A percentile compares a stretch with the other conserved stretches of the same genome.
These are phyloP conservation scores for Brettanomyces custersianus DNA, from an alignment of 805 yeast species.

Conservation along the genomic window DNA sequence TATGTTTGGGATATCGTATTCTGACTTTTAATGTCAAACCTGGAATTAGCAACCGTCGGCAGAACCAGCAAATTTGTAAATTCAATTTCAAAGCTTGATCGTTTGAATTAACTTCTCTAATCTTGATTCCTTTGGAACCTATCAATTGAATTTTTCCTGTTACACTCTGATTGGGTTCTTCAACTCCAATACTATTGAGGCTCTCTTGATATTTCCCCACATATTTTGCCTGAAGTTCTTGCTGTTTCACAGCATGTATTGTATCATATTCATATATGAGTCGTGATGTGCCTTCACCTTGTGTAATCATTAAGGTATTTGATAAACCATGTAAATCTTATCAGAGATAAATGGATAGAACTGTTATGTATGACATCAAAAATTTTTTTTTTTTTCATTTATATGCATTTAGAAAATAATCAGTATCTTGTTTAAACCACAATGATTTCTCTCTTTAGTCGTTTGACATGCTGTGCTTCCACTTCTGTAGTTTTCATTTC, in stretches of 20 bases:
- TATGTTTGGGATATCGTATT: constrained; percentile 1
- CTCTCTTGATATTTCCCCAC: constrained; percentile 8
- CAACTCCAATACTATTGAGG: constrained; percentile 7
- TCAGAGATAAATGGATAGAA: too few relatives aligned
- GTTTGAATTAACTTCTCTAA: neutral
- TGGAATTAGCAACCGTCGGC: constrained; percentile 7
- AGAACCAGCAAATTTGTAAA: constrained; percentile 5
- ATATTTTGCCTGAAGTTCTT: constrained; percentile 11
- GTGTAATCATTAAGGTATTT: too few relatives aligned
- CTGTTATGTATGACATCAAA: too few relatives aligned
- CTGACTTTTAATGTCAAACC: constrained; percentile 9
- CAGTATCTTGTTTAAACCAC: too few relatives aligned
- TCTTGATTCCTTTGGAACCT: neutral
- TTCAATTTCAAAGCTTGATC: constrained; percentile 1
- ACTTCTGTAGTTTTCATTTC: too few relatives aligned
- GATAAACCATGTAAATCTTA: too few relatives aligned
- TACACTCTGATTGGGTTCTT: constrained; percentile 10
- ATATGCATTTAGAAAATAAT: neutral
- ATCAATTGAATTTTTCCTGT: neutral
- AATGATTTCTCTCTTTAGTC: neutral
- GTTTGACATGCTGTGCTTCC: too few relatives aligned
- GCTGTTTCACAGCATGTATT: constrained; percentile 9
- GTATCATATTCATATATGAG: constrained; percentile 13
- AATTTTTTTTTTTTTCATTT: too few relatives aligned
- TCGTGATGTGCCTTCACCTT: too few relatives aligned